Percentiles rank a stretch among this genome's conserved stretches.
These are phyloP conservation scores for Diatrype stigma DNA, from an alignment of 2,329 filamentous ascomycete genomes.

Conservation along the genomic window DNA sequence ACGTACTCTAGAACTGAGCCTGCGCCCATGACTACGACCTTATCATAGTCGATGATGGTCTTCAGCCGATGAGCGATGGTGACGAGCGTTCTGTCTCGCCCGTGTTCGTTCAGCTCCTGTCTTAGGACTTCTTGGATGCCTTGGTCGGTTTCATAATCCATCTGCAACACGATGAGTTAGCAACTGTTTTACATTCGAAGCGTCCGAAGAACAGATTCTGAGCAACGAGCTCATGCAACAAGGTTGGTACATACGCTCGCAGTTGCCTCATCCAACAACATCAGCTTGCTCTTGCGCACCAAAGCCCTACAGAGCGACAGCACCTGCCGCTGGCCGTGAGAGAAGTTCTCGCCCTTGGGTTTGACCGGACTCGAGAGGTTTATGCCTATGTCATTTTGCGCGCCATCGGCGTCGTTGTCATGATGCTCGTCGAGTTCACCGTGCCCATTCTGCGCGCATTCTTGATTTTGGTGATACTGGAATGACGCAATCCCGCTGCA, in stretches of 20 bases:
- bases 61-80: slow-evolving; percentile 55
- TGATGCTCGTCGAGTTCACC: slow-evolving; percentile 21
- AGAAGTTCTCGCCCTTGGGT: slow-evolving; percentile 51
- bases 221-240: too few relatives aligned
- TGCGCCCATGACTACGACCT: slow-evolving; percentile 52
- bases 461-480: slow-evolving; percentile 20
- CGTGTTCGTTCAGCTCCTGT: slow-evolving; percentile 41
- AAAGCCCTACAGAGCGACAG: slow-evolving; percentile 54
- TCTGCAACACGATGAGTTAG: slow-evolving; percentile 17
- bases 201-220: too few relatives aligned
- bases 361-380: slow-evolving; percentile 44
- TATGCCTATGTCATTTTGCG: slow-evolving; percentile 19
- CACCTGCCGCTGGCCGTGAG: slow-evolving; percentile 55
- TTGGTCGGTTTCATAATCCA: slow-evolving; percentile 55
- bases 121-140: slow-evolving; percentile 52
- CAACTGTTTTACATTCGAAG: too few relatives aligned
- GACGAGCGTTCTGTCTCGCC: slow-evolving; percentile 47
- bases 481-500: slow-evolving; percentile 55
- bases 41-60: slow-evolving; percentile 58
- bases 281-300: slow-evolving; percentile 50
- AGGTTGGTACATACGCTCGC: slow-evolving; percentile 34
- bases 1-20: slow-evolving; percentile 50
- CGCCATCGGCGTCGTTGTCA: slow-evolving; percentile 7
- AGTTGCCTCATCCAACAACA: slow-evolving; percentile 56
- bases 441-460: slow-evolving; percentile 9